Base-by-base conservation (phyloP, 1,139 yeast genomes). In the Candida tetrigidarum region DNA sequence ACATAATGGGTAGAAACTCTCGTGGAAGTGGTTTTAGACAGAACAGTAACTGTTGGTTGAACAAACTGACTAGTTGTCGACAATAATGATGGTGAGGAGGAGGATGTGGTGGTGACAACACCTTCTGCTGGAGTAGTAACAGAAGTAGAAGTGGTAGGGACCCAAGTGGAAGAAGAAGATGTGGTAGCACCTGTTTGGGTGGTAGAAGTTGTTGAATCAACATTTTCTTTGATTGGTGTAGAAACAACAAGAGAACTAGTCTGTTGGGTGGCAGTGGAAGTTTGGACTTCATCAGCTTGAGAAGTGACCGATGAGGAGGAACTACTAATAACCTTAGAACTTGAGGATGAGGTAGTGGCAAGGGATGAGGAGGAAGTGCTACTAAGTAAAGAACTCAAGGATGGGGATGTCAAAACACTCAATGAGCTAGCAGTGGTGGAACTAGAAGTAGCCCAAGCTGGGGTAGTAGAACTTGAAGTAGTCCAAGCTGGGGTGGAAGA, bases 201-300 rank as follows among this genome's bases (percentile, higher is more conserved):
- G 3, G 43, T 37, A 11, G 53, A 18, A 2, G 45, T 23, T 4
- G 41, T 34, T 27, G 46, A 41, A 16, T 49, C 22, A n/a, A 50
- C 32, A 9, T n/a, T n/a, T n/a, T n/a, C n/a, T n/a, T n/a, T n/a
- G n/a, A n/a, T n/a, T n/a, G n/a, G n/a, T n/a, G n/a, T n/a, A n/a
- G n/a, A n/a, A n/a, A n/a, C n/a, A n/a, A 52, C 16, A 8, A 50
- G 20, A 10, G 47, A n/a, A 11, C 46, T 33, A 9, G 51, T 41
- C 27, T n/a, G n/a, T n/a, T n/a, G n/a, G n/a, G n/a, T n/a, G n/a
- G n/a, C n/a, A n/a, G n/a, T n/a, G n/a, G n/a, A n/a, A 47, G 38
- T 28, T 49, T 46, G 22, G 49, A 43, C 28, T 9, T 8, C 28
- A 2, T 4, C 2, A 25, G n/a, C n/a, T n/a, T n/a, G n/a, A n/a